Base-by-base conservation (phyloP, 192 early-diverging fungal species). In the Entomortierella beljakovae region DNA sequence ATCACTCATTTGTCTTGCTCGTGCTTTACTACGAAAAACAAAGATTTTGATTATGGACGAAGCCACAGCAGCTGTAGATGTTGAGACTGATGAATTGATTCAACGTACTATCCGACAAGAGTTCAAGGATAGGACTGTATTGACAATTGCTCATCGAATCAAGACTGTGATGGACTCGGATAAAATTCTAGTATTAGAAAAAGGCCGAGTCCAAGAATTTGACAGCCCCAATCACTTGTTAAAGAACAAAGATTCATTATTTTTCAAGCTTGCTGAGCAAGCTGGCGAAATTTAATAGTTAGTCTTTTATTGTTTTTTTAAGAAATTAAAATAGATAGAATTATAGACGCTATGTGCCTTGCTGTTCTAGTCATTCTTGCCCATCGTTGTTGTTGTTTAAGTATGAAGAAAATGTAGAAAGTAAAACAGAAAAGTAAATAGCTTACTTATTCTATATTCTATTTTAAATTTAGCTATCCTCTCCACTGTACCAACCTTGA, bases 61-160 rank as follows among this genome's bases (percentile, higher is more conserved):
- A 50, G 89, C 69, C 68, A 88, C 26, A 64, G 88, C 58, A 57
- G 76, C 54, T 22, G 71, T 90, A 25, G 89, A 87, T 35, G 42
- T 83, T 10, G 79, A 82, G 28, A 85, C 81, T 2, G 86, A 85
- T 35, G 76, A 68, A 22, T 34, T 69, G 25, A 70, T 92, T 26
- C 87, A 88, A 38, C 80, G 83, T 26, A 94, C 96, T 0, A 96
- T 98, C 55, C 84, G 91, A 32, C 84, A 87, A 13, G 85, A 89
- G 63, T 94, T 96, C 81, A 85, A 82, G 23, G 83, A 91, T 50
- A 83, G 88, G 20, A 98, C 97, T 2, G 80, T 98, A 37, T 69
- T 99, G 37, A 92, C 90, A 61, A 95, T 99, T 77, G 97, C 97
- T 7, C 97, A 99, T 75, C 90, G 96, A n/a, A 64, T 96, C 54